These are phyloP conservation scores for Knoxdaviesia capensis DNA, from an alignment of 2,329 filamentous ascomycete genomes.

Conservation along the genomic window DNA sequence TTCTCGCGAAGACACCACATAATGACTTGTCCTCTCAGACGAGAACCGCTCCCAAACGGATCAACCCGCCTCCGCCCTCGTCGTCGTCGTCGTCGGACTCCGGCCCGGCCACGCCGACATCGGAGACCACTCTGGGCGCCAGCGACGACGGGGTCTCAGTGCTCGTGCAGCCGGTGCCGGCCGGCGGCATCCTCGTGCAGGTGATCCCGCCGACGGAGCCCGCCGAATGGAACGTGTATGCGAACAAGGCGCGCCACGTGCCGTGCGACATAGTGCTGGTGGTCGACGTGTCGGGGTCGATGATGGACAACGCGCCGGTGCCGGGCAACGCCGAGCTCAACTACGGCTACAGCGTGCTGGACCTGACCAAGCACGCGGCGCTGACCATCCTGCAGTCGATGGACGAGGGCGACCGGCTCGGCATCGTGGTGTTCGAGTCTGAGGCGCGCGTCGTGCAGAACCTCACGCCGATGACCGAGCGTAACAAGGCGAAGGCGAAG, in stretches of 20 bases:
- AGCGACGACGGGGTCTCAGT: too few relatives aligned
- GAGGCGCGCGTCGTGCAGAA: slow-evolving; percentile 21
- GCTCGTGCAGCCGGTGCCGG: too few relatives aligned
- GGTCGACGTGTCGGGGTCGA: slow-evolving; percentile 40
- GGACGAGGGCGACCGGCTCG: slow-evolving; percentile 30
- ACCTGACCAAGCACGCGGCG: slow-evolving; percentile 39
- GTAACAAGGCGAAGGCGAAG: slow-evolving; percentile 22
- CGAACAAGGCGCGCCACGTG: slow-evolving; percentile 13
- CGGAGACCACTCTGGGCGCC: too few relatives aligned
- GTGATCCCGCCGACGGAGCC: too few relatives aligned
- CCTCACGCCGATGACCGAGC: slow-evolving; percentile 24
- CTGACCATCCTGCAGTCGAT: slow-evolving; percentile 36
- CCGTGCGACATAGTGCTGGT: slow-evolving; percentile 41
- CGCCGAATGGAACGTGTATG: too few relatives aligned
- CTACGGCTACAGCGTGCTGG: slow-evolving; percentile 32
- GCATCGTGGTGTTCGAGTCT: slow-evolving; percentile 33
- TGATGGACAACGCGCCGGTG: slow-evolving; percentile 24
- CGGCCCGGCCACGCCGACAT: too few relatives aligned
- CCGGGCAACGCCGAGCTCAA: slow-evolving; percentile 23
- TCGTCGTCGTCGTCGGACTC: too few relatives aligned
- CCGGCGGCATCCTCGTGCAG: too few relatives aligned
- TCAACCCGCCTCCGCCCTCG: too few relatives aligned
- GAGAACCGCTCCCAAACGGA: too few relatives aligned
- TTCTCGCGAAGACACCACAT: too few relatives aligned
- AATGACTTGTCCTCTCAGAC: too few relatives aligned